phyloP scores from a whole-genome alignment of 1,139 yeast species.

The Yarrowia galli region DNA sequence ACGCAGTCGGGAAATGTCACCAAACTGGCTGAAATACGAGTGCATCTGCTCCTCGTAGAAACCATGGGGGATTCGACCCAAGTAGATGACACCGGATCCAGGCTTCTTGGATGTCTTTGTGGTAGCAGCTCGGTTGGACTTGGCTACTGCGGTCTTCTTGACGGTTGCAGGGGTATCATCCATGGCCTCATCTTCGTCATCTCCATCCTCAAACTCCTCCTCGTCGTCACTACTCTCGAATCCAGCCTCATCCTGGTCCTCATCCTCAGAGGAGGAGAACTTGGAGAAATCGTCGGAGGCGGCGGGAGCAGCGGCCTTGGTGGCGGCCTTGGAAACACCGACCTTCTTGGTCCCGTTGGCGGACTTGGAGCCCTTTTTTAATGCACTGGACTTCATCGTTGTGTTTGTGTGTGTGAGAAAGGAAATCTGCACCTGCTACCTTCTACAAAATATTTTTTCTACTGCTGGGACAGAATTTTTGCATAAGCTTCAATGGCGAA shows the following conservation, averaged over 20 bases:
- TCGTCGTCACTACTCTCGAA: slow-evolving; percentile 37
- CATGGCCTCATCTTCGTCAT: slow-evolving; percentile 41
- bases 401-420: slow-evolving; percentile 28
- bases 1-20: slow-evolving; percentile 76
- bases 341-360: slow-evolving; percentile 25
- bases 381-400: slow-evolving; percentile 34
- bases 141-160: slow-evolving; percentile 35
- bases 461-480: slow-evolving; percentile 26
- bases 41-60: slow-evolving; percentile 85
- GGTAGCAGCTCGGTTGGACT: slow-evolving; percentile 29
- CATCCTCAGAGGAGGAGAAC: slow-evolving; percentile 40
- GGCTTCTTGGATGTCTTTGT: slow-evolving; percentile 18
- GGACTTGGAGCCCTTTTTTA: slow-evolving; percentile 29
- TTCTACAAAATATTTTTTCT: slow-evolving; percentile 25
- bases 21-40: slow-evolving; percentile 88
- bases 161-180: slow-evolving; percentile 21
- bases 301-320: slow-evolving; percentile 16
- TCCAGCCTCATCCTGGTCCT: slow-evolving; percentile 35
- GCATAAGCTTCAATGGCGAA: slow-evolving; percentile 22
- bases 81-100: slow-evolving; percentile 71
- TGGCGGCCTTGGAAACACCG: slow-evolving; percentile 29
- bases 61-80: slow-evolving; percentile 93
- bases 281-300: slow-evolving; percentile 37
- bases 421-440: slow-evolving; percentile 17
- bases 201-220: slow-evolving; percentile 40